These are phyloP conservation scores for Ogataea allantospora DNA, from an alignment of 805 yeast genomes.

Conservation along the genomic window DNA sequence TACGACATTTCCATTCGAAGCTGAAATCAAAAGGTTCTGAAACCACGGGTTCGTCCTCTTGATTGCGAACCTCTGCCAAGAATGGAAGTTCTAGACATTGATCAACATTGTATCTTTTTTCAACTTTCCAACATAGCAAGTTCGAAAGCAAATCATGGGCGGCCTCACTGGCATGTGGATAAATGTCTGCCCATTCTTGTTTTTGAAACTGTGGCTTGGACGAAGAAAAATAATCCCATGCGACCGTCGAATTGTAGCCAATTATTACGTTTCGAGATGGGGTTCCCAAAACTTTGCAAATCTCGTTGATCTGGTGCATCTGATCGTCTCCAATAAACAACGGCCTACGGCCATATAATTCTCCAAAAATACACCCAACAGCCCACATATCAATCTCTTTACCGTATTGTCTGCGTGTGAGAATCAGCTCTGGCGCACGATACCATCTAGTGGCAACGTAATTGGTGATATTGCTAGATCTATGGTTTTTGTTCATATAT, in stretches of 20 bases:
- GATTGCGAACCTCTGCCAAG: slow-evolving; percentile 51
- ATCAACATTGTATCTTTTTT: slow-evolving; percentile 50
- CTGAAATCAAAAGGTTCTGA: slow-evolving; percentile 57
- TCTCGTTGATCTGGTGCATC: slow-evolving; percentile 66
- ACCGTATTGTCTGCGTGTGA: slow-evolving; percentile 57
- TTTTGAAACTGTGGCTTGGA: slow-evolving; percentile 43
- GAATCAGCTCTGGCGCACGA: slow-evolving; percentile 85
- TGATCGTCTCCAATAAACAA: slow-evolving; percentile 75
- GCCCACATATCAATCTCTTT: slow-evolving; percentile 91
- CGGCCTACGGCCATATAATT: slow-evolving; percentile 77
- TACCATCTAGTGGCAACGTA: slow-evolving; percentile 97
- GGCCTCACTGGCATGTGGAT: slow-evolving; percentile 56
- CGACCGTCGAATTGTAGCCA: slow-evolving; percentile 44
- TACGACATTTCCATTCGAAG: slow-evolving; percentile 49
- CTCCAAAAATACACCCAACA: slow-evolving; percentile 86
- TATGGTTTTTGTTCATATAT: slow-evolving; percentile 32
- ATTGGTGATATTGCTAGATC: slow-evolving; percentile 57
- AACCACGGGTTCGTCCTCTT: slow-evolving; percentile 55
- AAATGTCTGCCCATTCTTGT: slow-evolving; percentile 50
- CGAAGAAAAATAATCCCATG: slow-evolving; percentile 45
- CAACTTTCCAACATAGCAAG: slow-evolving; percentile 66
- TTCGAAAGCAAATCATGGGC: slow-evolving; percentile 53
- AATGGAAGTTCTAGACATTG: slow-evolving; percentile 58
- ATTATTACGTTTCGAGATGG: slow-evolving; percentile 52
- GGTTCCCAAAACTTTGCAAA: slow-evolving; percentile 66